These are phyloP conservation scores for Podospora pseudoanserina DNA, from an alignment of 495 filamentous ascomycete species.

Conservation along the genomic window DNA sequence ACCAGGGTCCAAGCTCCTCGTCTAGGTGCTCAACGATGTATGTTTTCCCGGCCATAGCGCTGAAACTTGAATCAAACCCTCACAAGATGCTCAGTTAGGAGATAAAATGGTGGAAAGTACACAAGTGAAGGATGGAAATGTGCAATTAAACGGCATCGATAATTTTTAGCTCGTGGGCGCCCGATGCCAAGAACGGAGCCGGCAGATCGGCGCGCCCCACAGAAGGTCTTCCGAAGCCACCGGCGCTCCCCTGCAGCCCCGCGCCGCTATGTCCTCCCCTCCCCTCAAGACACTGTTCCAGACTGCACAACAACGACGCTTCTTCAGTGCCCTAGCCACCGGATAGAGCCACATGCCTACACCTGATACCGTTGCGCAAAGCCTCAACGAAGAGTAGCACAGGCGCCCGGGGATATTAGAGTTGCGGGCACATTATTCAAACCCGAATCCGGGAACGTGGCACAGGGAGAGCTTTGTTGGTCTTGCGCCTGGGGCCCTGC, in stretches of 20 bases:
- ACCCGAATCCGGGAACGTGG: constrained; percentile 12
- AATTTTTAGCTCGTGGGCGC: constrained; percentile 17
- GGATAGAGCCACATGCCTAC: neutral
- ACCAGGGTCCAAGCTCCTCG: constrained; percentile 92
- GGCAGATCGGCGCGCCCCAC: constrained; percentile 14
- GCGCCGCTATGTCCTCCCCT: neutral
- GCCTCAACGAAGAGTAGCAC: neutral
- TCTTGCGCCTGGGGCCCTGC: neutral
- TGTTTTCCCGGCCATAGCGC: constrained; percentile 44
- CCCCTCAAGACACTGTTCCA: neutral
- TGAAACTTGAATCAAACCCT: neutral
- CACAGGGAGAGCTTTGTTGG: constrained; percentile 15
- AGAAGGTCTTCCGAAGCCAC: neutral
- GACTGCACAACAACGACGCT: neutral
- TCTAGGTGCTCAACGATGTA: constrained; percentile 94
- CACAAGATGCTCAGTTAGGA: neutral
- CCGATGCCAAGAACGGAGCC: constrained; percentile 18
- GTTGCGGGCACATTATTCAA: constrained; percentile 11
- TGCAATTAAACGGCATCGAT: neutral
- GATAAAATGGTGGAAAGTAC: neutral
- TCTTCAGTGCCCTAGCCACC: neutral
- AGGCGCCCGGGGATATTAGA: neutral
- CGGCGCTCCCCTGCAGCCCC: neutral
- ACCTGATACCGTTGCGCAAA: neutral
- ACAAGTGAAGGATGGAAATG: neutral